Base-by-base conservation (phyloP, 768 basidiomycete genomes). In the Lactifluus hygrophoroides region DNA sequence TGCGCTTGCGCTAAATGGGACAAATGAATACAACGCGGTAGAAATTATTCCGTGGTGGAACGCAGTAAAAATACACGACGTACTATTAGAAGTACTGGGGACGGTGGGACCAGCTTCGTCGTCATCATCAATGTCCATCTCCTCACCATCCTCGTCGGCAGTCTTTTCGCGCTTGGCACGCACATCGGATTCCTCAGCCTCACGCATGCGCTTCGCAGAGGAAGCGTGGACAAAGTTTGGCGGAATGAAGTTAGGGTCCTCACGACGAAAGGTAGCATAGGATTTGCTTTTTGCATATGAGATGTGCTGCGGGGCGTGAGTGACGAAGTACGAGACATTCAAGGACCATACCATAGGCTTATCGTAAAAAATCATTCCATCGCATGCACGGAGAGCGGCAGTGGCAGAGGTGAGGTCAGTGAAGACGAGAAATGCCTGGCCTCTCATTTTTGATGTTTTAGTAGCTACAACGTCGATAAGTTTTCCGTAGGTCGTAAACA, bases 371-470 rank as follows among this genome's bases (percentile, higher is more conserved):
- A 83, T 62, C 82, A 95, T 90, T 54, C 95, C 95, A 67, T 92
- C 88, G 69, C 94, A 88, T 46, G 88, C 91, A 49, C 95, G 81
- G 83, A 97, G 80, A 35, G 95, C 95, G 54, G 91, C 83, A 5
- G 95, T 97, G 57, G 93, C 91, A 54, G 85, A 83, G 10, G 90
- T 82, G 50, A 95, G 84, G 74, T 98, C 95, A 51, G 83, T 80
- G 74, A 96, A 98, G 66, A 95, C 93, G 68, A 97, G 85, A 73
- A 96, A 98, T 1, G 95, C 95, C 72, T 96, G 94, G 21, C 94
- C 94, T 63, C 86, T 82, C 85, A 90, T 91, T 72, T 85, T 88
- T 58, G 81, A 74, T 69, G 78, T 82, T 72, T 95, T 94, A 25
- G 87, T 84, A 23, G 94, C 94, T 57, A 97, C 81, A 58, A 98